phyloP scores from a whole-genome alignment of 1,139 yeast genomes.

The Suhomyces bolitotheri region DNA sequence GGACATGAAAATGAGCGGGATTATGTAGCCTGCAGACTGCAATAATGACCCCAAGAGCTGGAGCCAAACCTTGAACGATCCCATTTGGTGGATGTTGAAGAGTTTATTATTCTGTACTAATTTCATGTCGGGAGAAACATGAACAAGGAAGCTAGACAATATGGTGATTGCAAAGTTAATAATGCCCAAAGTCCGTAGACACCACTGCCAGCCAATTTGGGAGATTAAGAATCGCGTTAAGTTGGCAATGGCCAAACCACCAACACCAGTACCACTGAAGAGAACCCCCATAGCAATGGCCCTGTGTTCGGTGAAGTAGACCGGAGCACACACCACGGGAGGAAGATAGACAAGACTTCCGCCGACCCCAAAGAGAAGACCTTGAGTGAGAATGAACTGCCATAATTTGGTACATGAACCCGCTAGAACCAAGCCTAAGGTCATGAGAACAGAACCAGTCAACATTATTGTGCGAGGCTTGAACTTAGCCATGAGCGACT shows the following conservation, averaged over 20 bases:
- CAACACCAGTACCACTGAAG: slow-evolving; percentile 45
- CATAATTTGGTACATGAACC: slow-evolving; percentile 24
- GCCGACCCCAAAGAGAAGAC: slow-evolving; percentile 40
- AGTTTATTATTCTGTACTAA: slow-evolving; percentile 6
- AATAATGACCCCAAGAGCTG: slow-evolving; percentile 35
- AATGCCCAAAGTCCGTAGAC: slow-evolving; percentile 37
- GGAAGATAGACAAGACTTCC: slow-evolving; percentile 38
- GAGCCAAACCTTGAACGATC: slow-evolving; percentile 23
- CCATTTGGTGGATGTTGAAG: slow-evolving; percentile 19
- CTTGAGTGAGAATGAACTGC: slow-evolving; percentile 40
- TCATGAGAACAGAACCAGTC: slow-evolving; percentile 26
- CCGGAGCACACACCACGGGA: slow-evolving; percentile 44
- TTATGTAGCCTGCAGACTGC: slow-evolving; percentile 44
- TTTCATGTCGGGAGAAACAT: slow-evolving; percentile 6
- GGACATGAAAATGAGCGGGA: slow-evolving; percentile 44
- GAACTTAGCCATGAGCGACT: slow-evolving; percentile 19
- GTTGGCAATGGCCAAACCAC: slow-evolving; percentile 41
- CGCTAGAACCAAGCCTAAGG: slow-evolving; percentile 29
- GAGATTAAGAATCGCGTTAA: slow-evolving; percentile 30
- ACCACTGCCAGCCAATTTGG: slow-evolving; percentile 40
- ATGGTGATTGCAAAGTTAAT: slow-evolving; percentile 21
- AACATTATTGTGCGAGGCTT: slow-evolving; percentile 26
- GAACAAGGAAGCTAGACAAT: slow-evolving; percentile 23
- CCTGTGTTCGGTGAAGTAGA: slow-evolving; percentile 35
- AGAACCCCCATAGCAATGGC: slow-evolving; percentile 45